These are phyloP conservation scores for Astrothelium macrocarpum DNA, from an alignment of 495 filamentous ascomycete genomes.

Conservation along the genomic window DNA sequence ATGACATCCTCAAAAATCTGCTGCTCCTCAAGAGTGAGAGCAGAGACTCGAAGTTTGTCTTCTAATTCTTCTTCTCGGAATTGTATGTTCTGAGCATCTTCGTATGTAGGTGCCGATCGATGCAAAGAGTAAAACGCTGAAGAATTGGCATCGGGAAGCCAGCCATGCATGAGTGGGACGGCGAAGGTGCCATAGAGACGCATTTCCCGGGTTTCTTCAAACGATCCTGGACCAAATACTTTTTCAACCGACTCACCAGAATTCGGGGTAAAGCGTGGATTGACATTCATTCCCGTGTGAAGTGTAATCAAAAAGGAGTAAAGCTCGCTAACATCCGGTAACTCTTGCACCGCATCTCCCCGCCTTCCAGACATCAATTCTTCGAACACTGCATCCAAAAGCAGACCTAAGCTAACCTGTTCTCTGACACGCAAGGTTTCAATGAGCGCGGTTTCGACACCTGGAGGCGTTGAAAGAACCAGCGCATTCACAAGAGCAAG, in stretches of 20 bases:
- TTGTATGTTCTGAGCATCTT: slow-evolving; percentile 79
- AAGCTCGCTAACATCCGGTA: slow-evolving; percentile 81
- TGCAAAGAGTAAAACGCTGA: slow-evolving; percentile 55
- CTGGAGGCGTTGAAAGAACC: slow-evolving; percentile 62
- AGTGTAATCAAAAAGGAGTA: slow-evolving; percentile 79
- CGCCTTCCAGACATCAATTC: slow-evolving; percentile 68
- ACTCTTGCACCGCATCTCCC: slow-evolving; percentile 38
- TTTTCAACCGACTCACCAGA: slow-evolving; percentile 14
- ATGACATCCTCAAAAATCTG: slow-evolving; percentile 66
- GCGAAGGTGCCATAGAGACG: slow-evolving; percentile 76
- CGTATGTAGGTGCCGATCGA: slow-evolving; percentile 68
- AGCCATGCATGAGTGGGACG: slow-evolving; percentile 87
- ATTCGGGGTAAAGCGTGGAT: slow-evolving; percentile 64
- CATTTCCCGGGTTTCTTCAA: slow-evolving; percentile 77
- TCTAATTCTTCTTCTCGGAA: slow-evolving; percentile 85
- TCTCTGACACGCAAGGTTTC: slow-evolving; percentile 69
- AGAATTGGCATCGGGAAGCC: slow-evolving; percentile 62
- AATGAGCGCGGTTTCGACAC: slow-evolving; percentile 56
- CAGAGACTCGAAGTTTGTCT: slow-evolving; percentile 54
- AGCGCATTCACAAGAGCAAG: slow-evolving; percentile 91
- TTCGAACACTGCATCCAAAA: slow-evolving; percentile 83
- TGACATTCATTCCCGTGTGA: slow-evolving; percentile 97
- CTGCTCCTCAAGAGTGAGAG: slow-evolving; percentile 49
- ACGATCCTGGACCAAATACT: slow-evolving; percentile 45
- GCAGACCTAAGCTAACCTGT: slow-evolving; percentile 73